Conservation (phyloP, 1,139 yeast species). For the Debaryomyces sp. region DNA sequence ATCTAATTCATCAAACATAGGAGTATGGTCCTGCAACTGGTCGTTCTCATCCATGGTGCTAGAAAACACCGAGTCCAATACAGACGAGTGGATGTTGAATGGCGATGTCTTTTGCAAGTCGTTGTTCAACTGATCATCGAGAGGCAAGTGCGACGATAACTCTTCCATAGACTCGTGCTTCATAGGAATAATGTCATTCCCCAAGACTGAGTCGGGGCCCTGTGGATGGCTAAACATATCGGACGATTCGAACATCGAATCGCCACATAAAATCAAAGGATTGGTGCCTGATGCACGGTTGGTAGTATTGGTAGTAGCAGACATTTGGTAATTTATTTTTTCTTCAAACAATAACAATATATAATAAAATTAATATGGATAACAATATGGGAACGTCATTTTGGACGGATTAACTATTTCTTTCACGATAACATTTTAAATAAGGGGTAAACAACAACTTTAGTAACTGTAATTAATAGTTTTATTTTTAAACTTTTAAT, state of each 20-base stretch:
- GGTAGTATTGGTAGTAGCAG: conserved; percentile 21
- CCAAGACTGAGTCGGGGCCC: conserved; percentile 8
- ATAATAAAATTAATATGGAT: conserved; percentile 3
- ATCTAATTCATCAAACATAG: conserved; percentile 65
- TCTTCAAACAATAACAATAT: conserved; percentile 7
- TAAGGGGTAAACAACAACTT: conserved; percentile 18
- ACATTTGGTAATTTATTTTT: conserved; percentile 21
- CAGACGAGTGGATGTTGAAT: conserved; percentile 57
- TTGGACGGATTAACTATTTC: conserved; percentile 27
- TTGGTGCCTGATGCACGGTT: conserved; percentile 12
- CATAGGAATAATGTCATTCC: conserved; percentile 10
- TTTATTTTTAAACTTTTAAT: conserved; percentile 13
- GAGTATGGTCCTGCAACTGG: conserved; percentile 51
- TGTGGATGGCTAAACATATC: conserved; percentile 19
- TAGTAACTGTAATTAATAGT: conserved; percentile 15
- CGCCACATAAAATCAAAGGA: conserved; percentile 31
- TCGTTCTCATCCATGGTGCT: conserved; percentile 45
- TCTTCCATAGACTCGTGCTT: conserved; percentile 16
- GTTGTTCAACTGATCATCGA: conserved; percentile 12
- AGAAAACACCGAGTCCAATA: conserved; percentile 64
- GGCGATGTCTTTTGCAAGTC: conserved; percentile 31
- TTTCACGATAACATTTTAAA: conserved; percentile 30
- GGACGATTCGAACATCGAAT: conserved; percentile 33
- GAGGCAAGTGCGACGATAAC: conserved; percentile 24
- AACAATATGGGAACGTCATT: conserved; percentile 27